phyloP scores from a whole-genome alignment of 2,329 filamentous ascomycete genomes.

The Microcera coccophila region DNA sequence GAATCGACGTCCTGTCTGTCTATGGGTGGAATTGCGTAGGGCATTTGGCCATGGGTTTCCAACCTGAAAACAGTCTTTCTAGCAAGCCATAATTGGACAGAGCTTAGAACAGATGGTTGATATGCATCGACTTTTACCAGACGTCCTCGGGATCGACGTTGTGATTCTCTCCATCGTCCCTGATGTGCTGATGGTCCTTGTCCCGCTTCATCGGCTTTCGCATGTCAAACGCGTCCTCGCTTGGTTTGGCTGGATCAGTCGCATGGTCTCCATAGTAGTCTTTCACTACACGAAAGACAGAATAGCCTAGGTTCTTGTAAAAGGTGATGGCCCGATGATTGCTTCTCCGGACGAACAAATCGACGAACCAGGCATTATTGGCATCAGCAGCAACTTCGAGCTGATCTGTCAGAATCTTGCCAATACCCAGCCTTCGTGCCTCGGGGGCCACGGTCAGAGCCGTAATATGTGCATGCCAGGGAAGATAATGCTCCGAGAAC shows the following conservation, averaged over 20 bases:
- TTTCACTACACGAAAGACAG: constrained; percentile 80
- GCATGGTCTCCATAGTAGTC: constrained; percentile 91
- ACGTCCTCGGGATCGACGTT: constrained; percentile 81
- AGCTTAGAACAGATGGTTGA: background rate
- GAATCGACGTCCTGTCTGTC: constrained; percentile 50
- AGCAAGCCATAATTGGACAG: too few species aligned
- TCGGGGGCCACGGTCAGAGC: constrained; percentile 87
- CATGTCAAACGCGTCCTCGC: constrained; percentile 96
- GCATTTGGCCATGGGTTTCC: constrained; percentile 40
- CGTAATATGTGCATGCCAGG: constrained; percentile 98
- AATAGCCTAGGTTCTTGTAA: constrained; percentile 90
- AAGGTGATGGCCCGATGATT: constrained; percentile 84
- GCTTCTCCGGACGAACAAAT: constrained; percentile 85
- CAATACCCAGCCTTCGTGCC: constrained; percentile 81
- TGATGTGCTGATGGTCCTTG: constrained; percentile 67
- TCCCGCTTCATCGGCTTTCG: constrained; percentile 85
- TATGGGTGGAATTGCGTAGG: constrained; percentile 43
- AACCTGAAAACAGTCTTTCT: too few species aligned
- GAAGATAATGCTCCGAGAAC: constrained; percentile 84
- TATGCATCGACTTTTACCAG: constrained; percentile 50
- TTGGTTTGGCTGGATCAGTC: constrained; percentile 55
- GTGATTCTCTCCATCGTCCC: constrained; percentile 75
- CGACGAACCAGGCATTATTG: constrained; percentile 88
- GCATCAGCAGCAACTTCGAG: constrained; percentile 80
- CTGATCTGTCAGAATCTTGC: constrained; percentile 74